Evolutionary conservation across 2,329 filamentous ascomycete genomes (phyloP).

Genomic region (Cladosporium phlei): DNA sequence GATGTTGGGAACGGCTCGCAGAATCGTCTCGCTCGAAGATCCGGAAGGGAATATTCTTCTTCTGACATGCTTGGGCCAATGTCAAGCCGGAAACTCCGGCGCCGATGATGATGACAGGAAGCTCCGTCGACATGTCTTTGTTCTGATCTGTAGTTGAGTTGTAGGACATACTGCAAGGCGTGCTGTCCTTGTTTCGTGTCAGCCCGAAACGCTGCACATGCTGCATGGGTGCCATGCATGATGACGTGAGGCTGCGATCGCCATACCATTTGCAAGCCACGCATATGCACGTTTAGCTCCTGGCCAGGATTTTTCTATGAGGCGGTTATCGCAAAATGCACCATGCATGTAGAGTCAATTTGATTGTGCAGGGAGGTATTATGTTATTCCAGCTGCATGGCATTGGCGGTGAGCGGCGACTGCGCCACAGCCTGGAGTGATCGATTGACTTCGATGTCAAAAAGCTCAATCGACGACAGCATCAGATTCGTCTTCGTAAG

Average conservation of each 20-base stretch:
- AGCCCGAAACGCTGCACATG: no score
- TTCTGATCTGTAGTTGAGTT: neutral
- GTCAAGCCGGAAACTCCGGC: constrained; percentile 20
- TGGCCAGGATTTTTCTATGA: no score
- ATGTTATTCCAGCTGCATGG: neutral
- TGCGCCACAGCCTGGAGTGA: neutral
- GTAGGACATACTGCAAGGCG: constrained; percentile 3
- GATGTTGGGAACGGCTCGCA: constrained; percentile 8
- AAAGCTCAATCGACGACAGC: constrained; percentile 3
- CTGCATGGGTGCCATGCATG: neutral
- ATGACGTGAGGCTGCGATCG: constrained; percentile 10
- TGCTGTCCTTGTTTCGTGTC: constrained; percentile 8
- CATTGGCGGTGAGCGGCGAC: neutral
- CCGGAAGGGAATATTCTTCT: constrained; percentile 16
- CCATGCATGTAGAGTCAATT: no score
- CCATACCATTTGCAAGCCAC: no score
- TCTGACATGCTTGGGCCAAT: constrained; percentile 19
- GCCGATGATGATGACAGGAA: constrained; percentile 19
- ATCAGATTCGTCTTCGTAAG: neutral
- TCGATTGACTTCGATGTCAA: no score
- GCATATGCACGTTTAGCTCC: no score
- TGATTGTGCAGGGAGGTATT: no score
- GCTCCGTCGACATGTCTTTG: constrained; percentile 6
- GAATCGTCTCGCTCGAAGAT: constrained; percentile 21
- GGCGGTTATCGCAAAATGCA: no score